Conservation (phyloP, 176 grass and related monocot genomes). For the Saccharum officinarum region DNA sequence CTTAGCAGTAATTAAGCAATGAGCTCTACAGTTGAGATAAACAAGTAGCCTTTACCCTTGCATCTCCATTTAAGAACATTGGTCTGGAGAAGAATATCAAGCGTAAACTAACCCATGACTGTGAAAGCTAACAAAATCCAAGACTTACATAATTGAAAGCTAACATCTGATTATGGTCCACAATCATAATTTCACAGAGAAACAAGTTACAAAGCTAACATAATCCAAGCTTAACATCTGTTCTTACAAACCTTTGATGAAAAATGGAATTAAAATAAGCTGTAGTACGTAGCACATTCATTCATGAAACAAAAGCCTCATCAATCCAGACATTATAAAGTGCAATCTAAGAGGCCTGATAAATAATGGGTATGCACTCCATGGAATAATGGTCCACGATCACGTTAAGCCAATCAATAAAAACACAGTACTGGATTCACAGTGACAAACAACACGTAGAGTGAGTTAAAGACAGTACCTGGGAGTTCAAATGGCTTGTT, state of each 20-base stretch:
- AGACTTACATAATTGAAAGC: neutral
- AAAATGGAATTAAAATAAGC: neutral
- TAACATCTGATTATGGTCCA: neutral
- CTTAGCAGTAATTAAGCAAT: slow-evolving; percentile 2
- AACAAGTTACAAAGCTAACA: neutral
- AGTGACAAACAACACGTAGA: neutral
- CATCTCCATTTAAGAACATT: neutral
- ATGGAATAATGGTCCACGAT: slow-evolving; percentile 35
- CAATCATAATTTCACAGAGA: neutral
- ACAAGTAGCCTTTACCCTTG: neutral
- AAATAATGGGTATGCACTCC: slow-evolving; percentile 26
- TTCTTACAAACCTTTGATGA: neutral
- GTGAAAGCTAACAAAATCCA: neutral
- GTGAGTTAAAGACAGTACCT: slow-evolving; percentile 51
- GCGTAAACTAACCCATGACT: neutral
- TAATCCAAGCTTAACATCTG: neutral
- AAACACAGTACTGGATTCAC: slow-evolving; percentile 20
- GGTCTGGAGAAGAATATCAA: neutral
- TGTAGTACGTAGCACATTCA: neutral
- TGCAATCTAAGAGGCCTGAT: neutral
- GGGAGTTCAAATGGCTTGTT: slow-evolving; percentile 52
- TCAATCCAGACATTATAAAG: slow-evolving; percentile 1
- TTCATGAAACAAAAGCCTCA: slow-evolving; percentile 18
- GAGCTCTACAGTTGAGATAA: neutral
- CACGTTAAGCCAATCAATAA: slow-evolving; percentile 16